phyloP scores from a whole-genome alignment of 106 monocot genomes.

The Allium sativum region DNA sequence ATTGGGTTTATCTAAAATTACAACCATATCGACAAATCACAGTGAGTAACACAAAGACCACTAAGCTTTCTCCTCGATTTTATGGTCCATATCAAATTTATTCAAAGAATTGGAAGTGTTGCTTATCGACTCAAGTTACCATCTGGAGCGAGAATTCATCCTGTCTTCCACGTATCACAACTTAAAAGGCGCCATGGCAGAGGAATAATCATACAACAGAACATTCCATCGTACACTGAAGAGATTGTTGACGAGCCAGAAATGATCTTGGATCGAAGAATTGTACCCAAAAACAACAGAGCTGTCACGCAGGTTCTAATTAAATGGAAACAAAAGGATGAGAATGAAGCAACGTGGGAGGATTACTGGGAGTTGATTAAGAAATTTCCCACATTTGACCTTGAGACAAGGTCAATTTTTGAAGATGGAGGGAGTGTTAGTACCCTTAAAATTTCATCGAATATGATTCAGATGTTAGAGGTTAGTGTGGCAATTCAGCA shows the following conservation, averaged over 20 bases:
- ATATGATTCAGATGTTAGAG: too few relatives aligned
- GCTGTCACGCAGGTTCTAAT: neutral
- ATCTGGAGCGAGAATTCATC: neutral
- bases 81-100: neutral
- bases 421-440: too few relatives aligned
- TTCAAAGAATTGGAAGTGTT: neutral
- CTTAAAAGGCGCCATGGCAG: neutral
- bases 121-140: neutral
- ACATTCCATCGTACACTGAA: neutral
- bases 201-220: neutral
- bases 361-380: neutral
- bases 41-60: neutral
- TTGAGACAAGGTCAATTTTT: too few relatives aligned
- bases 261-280: neutral
- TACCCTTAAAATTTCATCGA: too few relatives aligned
- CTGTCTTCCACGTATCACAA: neutral
- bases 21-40: neutral
- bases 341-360: neutral
- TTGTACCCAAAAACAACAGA: neutral
- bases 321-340: neutral
- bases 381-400: slow-evolving; percentile 1
- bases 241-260: neutral
- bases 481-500: too few relatives aligned
- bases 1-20: neutral
- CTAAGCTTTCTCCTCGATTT: neutral